Evolutionary conservation across 1,284 basidiomycete genomes (phyloP).

Genomic region (Lignosus rhinocerotis): DNA sequence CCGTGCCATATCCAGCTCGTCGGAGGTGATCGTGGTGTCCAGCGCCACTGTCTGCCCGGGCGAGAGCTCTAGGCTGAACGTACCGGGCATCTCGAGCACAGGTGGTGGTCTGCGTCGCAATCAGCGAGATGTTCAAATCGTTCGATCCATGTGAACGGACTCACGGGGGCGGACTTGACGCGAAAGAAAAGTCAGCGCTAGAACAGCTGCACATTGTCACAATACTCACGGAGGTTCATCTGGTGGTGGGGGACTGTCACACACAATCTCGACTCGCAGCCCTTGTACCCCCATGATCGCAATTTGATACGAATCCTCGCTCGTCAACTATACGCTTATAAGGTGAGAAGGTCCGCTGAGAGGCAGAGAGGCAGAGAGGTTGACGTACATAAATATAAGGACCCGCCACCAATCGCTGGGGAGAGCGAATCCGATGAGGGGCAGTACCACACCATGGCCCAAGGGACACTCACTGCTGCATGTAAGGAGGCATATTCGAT

Average conservation of each 20-base stretch:
- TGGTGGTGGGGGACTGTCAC: slow-evolving; percentile 76
- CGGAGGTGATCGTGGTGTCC: slow-evolving; percentile 72
- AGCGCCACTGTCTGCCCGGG: slow-evolving; percentile 76
- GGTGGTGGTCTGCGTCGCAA: slow-evolving; percentile 62
- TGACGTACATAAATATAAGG: slow-evolving; percentile 70
- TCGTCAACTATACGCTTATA: slow-evolving; percentile 54
- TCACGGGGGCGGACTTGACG: slow-evolving; percentile 66
- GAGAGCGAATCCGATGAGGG: slow-evolving; percentile 18
- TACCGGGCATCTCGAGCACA: slow-evolving; percentile 81
- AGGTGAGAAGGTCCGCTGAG: slow-evolving; percentile 5
- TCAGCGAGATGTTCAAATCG: not conserved
- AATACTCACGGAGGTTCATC: slow-evolving; percentile 70
- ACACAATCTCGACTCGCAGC: slow-evolving; percentile 77
- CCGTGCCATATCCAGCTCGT: slow-evolving; percentile 80
- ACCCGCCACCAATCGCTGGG: slow-evolving; percentile 72
- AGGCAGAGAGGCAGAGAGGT: not conserved
- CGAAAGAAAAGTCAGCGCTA: slow-evolving; percentile 13
- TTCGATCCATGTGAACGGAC: slow-evolving; percentile 25
- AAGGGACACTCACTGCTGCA: slow-evolving; percentile 58
- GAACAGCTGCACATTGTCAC: not conserved
- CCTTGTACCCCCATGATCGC: slow-evolving; percentile 76
- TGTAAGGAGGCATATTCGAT: slow-evolving; percentile 81
- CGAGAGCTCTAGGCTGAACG: slow-evolving; percentile 73
- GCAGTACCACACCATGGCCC: not conserved
- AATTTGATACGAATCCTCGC: slow-evolving; percentile 83